Conservation (phyloP, 805 yeast genomes). For the Teunomyces stri region DNA sequence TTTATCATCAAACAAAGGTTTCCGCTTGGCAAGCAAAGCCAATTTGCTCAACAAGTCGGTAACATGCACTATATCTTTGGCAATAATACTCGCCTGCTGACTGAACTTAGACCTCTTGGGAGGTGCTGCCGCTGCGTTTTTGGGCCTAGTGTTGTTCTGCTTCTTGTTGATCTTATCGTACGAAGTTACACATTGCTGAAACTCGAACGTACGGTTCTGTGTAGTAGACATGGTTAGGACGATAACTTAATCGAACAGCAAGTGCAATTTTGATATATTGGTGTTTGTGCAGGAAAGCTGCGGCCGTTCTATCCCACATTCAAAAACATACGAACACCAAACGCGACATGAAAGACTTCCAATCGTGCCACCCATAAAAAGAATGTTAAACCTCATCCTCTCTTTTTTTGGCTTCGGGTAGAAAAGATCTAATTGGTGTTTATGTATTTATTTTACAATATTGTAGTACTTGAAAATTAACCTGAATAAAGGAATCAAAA, state of each 20-base stretch:
- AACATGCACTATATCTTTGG: conserved; percentile 83
- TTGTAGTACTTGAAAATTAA: too few relatives aligned
- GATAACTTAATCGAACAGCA: not conserved
- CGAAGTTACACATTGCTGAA: conserved; percentile 84
- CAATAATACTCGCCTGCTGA: conserved; percentile 75
- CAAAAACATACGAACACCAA: not conserved
- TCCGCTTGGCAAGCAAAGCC: conserved; percentile 82
- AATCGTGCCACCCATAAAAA: not conserved
- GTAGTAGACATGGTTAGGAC: conserved; percentile 23
- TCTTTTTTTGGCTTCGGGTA: too few relatives aligned
- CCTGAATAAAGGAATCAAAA: too few relatives aligned
- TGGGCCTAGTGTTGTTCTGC: conserved; percentile 17
- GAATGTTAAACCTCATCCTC: not conserved
- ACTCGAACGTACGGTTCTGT: conserved; percentile 88
- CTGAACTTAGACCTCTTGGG: conserved; percentile 36
- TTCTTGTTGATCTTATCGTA: conserved; percentile 61
- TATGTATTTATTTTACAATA: too few relatives aligned
- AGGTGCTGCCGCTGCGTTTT: conserved; percentile 12
- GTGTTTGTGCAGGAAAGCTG: not conserved
- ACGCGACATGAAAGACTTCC: not conserved
- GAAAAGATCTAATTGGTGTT: too few relatives aligned
- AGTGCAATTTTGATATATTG: conserved; percentile 1
- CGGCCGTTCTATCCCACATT: not conserved
- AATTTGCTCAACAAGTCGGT: conserved; percentile 77
- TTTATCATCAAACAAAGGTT: conserved; percentile 89